Evolutionary conservation across 371 early-diverging fungal species (phyloP), one percentile per base, ranked within the genome.

Genomic region (Mycotypha africana): DNA sequence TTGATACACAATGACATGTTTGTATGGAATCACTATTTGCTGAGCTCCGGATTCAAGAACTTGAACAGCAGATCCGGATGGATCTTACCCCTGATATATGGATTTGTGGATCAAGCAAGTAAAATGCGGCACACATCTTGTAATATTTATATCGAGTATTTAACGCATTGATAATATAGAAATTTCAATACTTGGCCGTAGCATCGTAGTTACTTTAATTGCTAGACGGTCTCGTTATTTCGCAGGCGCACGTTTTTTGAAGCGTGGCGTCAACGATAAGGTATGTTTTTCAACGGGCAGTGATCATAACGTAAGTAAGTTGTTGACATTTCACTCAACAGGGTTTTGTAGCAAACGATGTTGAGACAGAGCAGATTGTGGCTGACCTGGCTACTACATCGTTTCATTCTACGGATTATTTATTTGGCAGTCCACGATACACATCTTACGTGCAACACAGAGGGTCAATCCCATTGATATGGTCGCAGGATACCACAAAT

Each of bases 281-380:
- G 84, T 82, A 57, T 4, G 36, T 1, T 36, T 20, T 22, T n/a
- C n/a, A n/a, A n/a, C n/a, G n/a, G n/a, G n/a, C n/a, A n/a, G n/a
- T 4, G 25, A n/a, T n/a, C n/a, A n/a, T n/a, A n/a, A n/a, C n/a
- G n/a, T n/a, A n/a, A n/a, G n/a, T n/a, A n/a, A n/a, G n/a, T n/a
- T n/a, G n/a, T n/a, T n/a, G n/a, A n/a, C n/a, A n/a, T n/a, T n/a
- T n/a, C n/a, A n/a, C n/a, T n/a, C n/a, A 21, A 17, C 49, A 90
- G 71, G 95, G 97, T 0, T 90, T 88, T 70, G 96, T 95, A 4
- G 98, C 99, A 3, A 99, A 99, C 67, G 98, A 97, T 51, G 99
- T 99, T 4, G 99, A 99, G 65, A 98, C 98, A 0, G 99, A 99
- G 63, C 98, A 98, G 65, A 97, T 98, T 48, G 95, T 95, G 0